Conservation (phyloP, 2,329 filamentous ascomycete genomes). For the Fusarium verrucosum region DNA sequence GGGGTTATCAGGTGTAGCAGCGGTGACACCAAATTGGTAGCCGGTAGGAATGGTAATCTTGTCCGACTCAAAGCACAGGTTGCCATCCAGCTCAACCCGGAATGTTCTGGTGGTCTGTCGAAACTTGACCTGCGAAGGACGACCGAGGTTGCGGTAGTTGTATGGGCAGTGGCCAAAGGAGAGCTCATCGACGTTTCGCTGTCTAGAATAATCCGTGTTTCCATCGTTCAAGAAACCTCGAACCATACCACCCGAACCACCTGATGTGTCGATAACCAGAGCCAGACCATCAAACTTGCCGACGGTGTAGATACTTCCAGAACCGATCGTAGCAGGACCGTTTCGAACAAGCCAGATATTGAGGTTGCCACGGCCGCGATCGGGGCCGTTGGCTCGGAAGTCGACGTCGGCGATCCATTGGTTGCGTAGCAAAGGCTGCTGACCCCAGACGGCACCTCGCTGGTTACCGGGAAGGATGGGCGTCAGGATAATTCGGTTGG, state of each 20-base stretch:
- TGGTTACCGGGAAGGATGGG: constrained; percentile 87
- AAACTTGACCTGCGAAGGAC: constrained; percentile 81
- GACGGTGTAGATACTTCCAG: constrained; percentile 84
- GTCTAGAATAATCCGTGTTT: constrained; percentile 75
- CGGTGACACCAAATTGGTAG: constrained; percentile 87
- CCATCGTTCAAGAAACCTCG: constrained; percentile 96
- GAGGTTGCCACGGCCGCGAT: constrained; percentile 86
- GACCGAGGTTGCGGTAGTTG: constrained; percentile 88
- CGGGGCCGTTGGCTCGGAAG: constrained; percentile 86
- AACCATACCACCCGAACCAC: constrained; percentile 79
- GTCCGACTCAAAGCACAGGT: constrained; percentile 82
- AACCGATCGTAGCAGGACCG: constrained; percentile 70
- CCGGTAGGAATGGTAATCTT: constrained; percentile 81
- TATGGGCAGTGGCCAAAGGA: constrained; percentile 95
- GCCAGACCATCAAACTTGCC: constrained; percentile 90
- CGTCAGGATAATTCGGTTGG: constrained; percentile 91
- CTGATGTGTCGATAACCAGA: constrained; percentile 85
- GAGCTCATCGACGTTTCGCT: constrained; percentile 81
- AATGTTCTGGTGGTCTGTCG: constrained; percentile 71
- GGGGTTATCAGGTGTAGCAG: constrained; percentile 87
- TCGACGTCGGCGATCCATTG: constrained; percentile 86
- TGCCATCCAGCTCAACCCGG: constrained; percentile 81
- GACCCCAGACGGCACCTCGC: constrained; percentile 83
- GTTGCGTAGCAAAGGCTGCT: constrained; percentile 67
- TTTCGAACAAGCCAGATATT: constrained; percentile 90